Evolutionary conservation across 441 rosid species (phyloP).

Genomic region (Macaranga tanarius): DNA sequence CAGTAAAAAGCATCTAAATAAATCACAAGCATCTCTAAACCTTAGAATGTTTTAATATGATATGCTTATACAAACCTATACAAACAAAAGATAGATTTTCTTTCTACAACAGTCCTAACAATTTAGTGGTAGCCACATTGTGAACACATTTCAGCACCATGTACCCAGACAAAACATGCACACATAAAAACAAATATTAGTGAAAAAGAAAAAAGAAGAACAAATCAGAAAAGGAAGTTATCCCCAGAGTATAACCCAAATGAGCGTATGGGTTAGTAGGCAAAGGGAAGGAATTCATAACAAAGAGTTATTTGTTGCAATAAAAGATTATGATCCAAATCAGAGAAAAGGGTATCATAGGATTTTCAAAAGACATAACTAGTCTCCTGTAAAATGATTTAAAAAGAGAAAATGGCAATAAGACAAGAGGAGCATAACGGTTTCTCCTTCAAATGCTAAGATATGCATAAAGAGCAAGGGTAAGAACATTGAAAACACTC

Average conservation of each 20-base stretch:
- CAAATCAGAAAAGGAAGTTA: neutral
- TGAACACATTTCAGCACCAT: neutral
- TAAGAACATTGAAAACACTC: conserved; percentile 1
- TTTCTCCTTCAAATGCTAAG: neutral
- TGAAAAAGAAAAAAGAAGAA: neutral
- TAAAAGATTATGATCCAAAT: neutral
- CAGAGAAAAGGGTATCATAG: neutral
- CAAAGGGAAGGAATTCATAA: neutral
- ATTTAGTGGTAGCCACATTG: neutral
- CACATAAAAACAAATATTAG: neutral
- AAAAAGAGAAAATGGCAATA: neutral
- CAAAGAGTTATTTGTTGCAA: neutral
- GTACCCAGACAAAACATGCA: neutral
- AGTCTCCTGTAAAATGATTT: neutral
- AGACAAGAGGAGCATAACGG: neutral
- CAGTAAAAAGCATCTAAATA: conserved; percentile 18
- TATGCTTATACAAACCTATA: neutral
- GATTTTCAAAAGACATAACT: neutral
- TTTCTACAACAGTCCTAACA: neutral
- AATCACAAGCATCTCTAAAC: conserved; percentile 4
- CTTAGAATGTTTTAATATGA: neutral
- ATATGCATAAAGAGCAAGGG: neutral
- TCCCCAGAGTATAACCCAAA: conserved; percentile 3
- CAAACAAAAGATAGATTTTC: neutral
- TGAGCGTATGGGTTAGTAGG: neutral